Evolutionary conservation across 768 basidiomycete genomes (phyloP), one percentile per base, ranked within the genome.

Genomic region (Termitomyces sp.): DNA sequence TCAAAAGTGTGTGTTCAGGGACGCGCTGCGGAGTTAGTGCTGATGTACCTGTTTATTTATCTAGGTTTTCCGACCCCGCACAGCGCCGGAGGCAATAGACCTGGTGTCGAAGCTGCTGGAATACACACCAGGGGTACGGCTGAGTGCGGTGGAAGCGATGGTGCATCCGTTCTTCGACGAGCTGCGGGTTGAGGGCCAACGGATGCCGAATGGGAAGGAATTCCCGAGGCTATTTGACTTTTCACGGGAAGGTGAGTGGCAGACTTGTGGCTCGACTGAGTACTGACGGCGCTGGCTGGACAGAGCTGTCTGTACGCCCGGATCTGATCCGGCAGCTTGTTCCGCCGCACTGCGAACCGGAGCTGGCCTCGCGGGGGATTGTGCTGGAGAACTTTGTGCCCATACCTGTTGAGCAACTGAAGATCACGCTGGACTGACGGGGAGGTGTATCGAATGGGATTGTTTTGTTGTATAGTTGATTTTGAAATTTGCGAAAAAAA

Each of bases 81-180:
- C 97, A 14, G 87, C 95, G 13, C 86, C 88, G 18, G 95, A 98
- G 72, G 94, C 97, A 56, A 98, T 99, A 74, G 91, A 96, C 65
- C 77, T 98, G 57, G 96, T 99, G 59, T 87, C 91, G 18, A 95
- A 92, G 72, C 77, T 99, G 60, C 80, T 99, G 65, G 96, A 98
- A 69, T 99, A 99, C 76, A 99, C 97, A n/a, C 97, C 97, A 9
- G 88, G 88, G 46, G 88, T 92, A 32, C 88, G 97, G 53, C 72
- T 96, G 73, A 92, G 90, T 64, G 89, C 94, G 2, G 82, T 94
- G 65, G 88, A 93, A 72, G 90, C 91, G 26, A 93, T 96, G 93
- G 80, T 92, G 61, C 87, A 96, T 69, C 86, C 91, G 27, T 95
- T 98, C 88, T 99, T 99, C 71, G 95, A 98, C 69, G 97, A 99